These are phyloP conservation scores for Epichloe sibirici DNA, from an alignment of 2,329 filamentous ascomycete species.

Conservation along the genomic window DNA sequence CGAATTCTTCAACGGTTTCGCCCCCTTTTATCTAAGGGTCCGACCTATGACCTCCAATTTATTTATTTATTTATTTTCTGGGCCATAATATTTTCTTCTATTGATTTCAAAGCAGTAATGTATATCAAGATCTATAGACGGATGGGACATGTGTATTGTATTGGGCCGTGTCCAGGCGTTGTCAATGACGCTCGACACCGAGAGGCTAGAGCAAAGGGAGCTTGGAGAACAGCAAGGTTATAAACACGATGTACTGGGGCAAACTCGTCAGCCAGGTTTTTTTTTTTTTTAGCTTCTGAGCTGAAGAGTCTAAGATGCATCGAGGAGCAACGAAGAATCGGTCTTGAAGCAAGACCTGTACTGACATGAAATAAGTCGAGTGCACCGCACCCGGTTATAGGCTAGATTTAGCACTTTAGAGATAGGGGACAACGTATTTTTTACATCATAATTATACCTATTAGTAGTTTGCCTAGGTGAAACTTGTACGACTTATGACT, in stretches of 20 bases:
- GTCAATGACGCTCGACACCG: background rate
- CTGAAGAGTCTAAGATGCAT: background rate
- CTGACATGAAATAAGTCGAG: background rate
- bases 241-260: background rate
- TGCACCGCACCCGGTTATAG: background rate
- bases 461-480: no score
- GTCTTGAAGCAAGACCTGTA: no score
- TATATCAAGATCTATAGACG: conserved; percentile 13
- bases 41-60: background rate
- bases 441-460: no score
- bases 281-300: background rate
- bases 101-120: conserved; percentile 12
- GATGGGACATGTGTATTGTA: background rate
- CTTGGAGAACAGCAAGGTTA: background rate
- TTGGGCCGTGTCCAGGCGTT: conserved; percentile 8
- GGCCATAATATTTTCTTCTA: conserved; percentile 5
- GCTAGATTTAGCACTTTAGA: no score
- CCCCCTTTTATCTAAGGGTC: background rate
- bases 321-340: no score
- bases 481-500: no score
- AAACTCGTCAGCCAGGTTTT: background rate
- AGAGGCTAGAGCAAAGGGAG: background rate
- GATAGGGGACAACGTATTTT: no score
- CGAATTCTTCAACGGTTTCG: background rate
- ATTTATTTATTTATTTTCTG: background rate